Percentiles rank a stretch among this genome's conserved stretches.
Conservation (phyloP, 2,329 filamentous ascomycete species). For the Penicillium griseofulvum region DNA sequence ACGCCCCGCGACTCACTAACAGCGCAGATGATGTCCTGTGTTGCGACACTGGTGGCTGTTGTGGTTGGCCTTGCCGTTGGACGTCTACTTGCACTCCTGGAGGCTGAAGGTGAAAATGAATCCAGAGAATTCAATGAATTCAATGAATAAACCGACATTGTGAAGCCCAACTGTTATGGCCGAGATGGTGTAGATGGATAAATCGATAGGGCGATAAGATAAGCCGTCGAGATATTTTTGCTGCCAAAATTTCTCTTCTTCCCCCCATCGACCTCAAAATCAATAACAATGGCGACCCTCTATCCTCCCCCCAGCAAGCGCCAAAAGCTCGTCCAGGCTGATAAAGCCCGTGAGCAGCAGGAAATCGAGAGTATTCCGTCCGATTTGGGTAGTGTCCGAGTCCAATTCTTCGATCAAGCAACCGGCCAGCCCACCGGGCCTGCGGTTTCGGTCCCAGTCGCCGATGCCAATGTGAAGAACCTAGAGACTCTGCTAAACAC, state of each 20-base stretch:
- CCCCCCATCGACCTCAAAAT: slow-evolving; percentile 17
- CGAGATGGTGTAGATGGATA: slow-evolving; percentile 1
- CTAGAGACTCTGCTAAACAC: slow-evolving; percentile 84
- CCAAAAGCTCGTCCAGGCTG: slow-evolving; percentile 72
- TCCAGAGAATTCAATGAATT: slow-evolving; percentile 5
- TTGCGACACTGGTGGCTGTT: slow-evolving; percentile 55
- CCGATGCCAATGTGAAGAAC: slow-evolving; percentile 84
- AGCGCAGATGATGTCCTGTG: slow-evolving; percentile 80
- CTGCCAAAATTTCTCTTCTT: slow-evolving; percentile 16
- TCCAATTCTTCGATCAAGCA: slow-evolving; percentile 84
- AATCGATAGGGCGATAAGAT: slow-evolving; percentile 22
- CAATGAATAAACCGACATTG: slow-evolving; percentile 14
- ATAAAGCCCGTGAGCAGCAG: slow-evolving; percentile 70
- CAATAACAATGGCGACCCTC: slow-evolving; percentile 68
- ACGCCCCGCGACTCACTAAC: slow-evolving; percentile 84
- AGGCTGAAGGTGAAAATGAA: slow-evolving; percentile 24
- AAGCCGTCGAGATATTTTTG: slow-evolving; percentile 13
- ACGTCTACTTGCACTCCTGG: slow-evolving; percentile 42
- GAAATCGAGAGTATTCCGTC: slow-evolving; percentile 66
- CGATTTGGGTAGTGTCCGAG: slow-evolving; percentile 72
- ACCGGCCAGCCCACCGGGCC: slow-evolving; percentile 66
- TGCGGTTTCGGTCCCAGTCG: slow-evolving; percentile 72
- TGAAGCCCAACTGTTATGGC: not conserved
- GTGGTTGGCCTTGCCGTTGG: slow-evolving; percentile 55
- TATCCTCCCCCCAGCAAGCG: slow-evolving; percentile 84